A percentile compares a stretch with the other conserved stretches of the same genome.
These are phyloP conservation scores for Cystobasidium slooffiae DNA, from an alignment of 1,284 basidiomycete species.

Conservation along the genomic window DNA sequence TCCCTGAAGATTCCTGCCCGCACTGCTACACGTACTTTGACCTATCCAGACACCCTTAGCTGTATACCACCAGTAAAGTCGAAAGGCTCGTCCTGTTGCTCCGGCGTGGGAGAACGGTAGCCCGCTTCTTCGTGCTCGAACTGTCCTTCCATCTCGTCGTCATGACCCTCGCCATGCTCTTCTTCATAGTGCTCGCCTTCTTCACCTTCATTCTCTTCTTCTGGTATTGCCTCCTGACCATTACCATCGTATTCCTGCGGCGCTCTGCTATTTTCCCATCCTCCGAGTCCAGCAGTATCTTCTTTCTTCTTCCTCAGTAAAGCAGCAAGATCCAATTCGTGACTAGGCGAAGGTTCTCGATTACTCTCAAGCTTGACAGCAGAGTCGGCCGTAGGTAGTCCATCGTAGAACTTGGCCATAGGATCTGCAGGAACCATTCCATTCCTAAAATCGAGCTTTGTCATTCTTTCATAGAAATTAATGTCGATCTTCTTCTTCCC, in stretches of 20 bases:
- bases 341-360: not conserved
- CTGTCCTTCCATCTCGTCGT: slow-evolving; percentile 20
- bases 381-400: slow-evolving; percentile 44
- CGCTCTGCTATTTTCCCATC: not conserved
- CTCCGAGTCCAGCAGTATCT: slow-evolving; percentile 18
- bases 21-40: not conserved
- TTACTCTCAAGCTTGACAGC: slow-evolving; percentile 28
- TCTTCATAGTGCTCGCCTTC: slow-evolving; percentile 29
- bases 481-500: slow-evolving; percentile 45
- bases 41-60: not conserved
- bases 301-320: slow-evolving; percentile 6
- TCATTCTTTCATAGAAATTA: slow-evolving; percentile 43
- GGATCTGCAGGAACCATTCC: slow-evolving; percentile 50
- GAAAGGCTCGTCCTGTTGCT: slow-evolving; percentile 20
- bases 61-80: slow-evolving; percentile 27
- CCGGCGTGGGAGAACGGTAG: not conserved
- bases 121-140: slow-evolving; percentile 13
- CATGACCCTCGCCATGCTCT: slow-evolving; percentile 29
- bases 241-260: slow-evolving; percentile 1
- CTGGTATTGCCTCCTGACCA: slow-evolving; percentile 16
- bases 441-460: slow-evolving; percentile 47
- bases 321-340: slow-evolving; percentile 10
- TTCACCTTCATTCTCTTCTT: slow-evolving; percentile 39
- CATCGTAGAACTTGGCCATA: slow-evolving; percentile 49
- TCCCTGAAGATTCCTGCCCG: not conserved